Evolutionary conservation across 1,284 basidiomycete genomes (phyloP).

Genomic region (Agaricales sp.): DNA sequence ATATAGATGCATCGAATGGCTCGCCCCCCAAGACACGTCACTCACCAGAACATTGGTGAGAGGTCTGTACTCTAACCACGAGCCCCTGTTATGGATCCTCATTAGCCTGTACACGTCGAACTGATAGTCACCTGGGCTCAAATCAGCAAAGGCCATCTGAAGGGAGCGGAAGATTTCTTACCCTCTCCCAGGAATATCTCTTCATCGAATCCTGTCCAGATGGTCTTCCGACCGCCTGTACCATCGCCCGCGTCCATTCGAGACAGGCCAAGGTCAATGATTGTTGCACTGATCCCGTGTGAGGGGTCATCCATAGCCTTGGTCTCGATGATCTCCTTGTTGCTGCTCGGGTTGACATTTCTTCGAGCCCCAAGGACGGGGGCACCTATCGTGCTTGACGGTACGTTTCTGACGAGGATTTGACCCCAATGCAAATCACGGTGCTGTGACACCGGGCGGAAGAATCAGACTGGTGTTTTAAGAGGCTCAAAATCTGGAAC

Average conservation of each 20-base stretch:
- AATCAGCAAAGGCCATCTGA: neutral
- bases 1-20: conserved; percentile 6
- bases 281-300: conserved; percentile 64
- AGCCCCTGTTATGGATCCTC: conserved; percentile 43
- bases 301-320: conserved; percentile 45
- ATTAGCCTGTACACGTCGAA: conserved; percentile 94
- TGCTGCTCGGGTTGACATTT: conserved; percentile 15
- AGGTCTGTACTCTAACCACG: conserved; percentile 71
- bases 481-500: conserved; percentile 4
- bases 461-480: neutral
- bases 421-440: conserved; percentile 99
- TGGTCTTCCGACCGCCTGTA: conserved; percentile 30
- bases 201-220: conserved; percentile 72
- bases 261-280: conserved; percentile 94
- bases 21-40: conserved; percentile 1
- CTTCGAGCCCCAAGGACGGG: conserved; percentile 18
- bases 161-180: conserved; percentile 16
- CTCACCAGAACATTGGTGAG: conserved; percentile 84
- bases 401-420: conserved; percentile 63
- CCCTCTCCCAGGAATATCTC: conserved; percentile 82
- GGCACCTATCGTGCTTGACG: conserved; percentile 21
- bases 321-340: conserved; percentile 3
- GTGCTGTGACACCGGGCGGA: conserved; percentile 46
- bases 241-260: conserved; percentile 57
- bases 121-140: conserved; percentile 74